Evolutionary conservation across 2,329 filamentous ascomycete species (phyloP), one percentile per base, ranked within the genome.

Genomic region (Volutella citrinella): DNA sequence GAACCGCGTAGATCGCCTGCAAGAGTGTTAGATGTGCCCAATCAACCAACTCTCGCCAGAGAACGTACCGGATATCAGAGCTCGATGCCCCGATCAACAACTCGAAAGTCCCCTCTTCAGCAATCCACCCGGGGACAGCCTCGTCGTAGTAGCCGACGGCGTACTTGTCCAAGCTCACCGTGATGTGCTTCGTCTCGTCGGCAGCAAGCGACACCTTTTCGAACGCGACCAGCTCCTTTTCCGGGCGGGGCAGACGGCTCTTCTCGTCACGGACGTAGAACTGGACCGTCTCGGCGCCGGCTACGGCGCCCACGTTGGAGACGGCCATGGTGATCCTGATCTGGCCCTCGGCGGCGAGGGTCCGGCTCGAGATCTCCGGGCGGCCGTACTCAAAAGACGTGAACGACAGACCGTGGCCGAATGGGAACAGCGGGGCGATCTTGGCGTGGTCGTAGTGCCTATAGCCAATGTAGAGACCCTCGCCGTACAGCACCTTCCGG

Each of bases 381-480:
- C 68, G 63, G 11, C 78, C 77, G 51, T 85, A 82, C 28, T 72
- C 68, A 54, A 88, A 88, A 0, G 64, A 73, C 0, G 83, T 87
- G 57, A 88, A 89, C 1, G 80, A 84, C 7, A 88, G 69, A 3
- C 84, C 84, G 54, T 86, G 82, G 10, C 84, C 84, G 45, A 88
- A 88, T 18, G 81, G 70, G 60, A 87, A 88, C 0, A 84, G 67
- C 0, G 80, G 79, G 6, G 69, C 61, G 30, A 81, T 70, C 17
- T 68, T 66, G 10, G 69, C 63, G 14, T 74, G 74, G 49, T 89
- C 83, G 57, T 85, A 87, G 60, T 85, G 80, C 13, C 78, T 66
- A 60, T 89, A 88, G 4, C 84, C 84, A 34, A 88, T 75, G 60
- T 80, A 85, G 10, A 88, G 61, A 11, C 81, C 83, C 57, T 89